Evolutionary conservation across 1,139 yeast genomes (phyloP).

Genomic region (Groenewaldozyma auringiensis): DNA sequence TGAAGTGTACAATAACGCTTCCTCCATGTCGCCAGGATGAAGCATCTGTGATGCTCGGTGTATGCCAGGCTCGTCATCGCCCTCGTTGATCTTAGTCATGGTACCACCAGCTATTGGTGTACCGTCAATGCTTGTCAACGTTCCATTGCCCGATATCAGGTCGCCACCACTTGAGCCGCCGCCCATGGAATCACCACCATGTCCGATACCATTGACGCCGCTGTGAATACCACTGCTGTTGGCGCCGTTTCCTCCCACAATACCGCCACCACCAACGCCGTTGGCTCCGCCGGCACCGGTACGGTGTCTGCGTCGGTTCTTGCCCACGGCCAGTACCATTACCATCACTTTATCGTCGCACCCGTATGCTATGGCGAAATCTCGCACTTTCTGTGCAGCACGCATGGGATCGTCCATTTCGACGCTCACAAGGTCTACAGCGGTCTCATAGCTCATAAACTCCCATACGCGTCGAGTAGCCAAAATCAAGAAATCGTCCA

Average conservation of each 20-base stretch:
- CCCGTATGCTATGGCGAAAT: conserved; percentile 91
- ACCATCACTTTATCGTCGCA: conserved; percentile 78
- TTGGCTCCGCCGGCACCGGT: conserved; percentile 13
- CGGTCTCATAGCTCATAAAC: conserved; percentile 69
- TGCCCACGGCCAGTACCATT: conserved; percentile 62
- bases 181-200: background rate
- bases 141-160: too few relatives aligned
- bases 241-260: background rate
- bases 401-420: conserved; percentile 77
- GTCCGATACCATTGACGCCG: background rate
- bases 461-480: conserved; percentile 88
- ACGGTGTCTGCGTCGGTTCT: conserved; percentile 24
- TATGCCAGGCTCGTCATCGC: conserved; percentile 3
- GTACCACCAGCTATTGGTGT: background rate
- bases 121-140: background rate
- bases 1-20: conserved; percentile 38
- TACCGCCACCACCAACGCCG: conserved; percentile 5
- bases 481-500: conserved; percentile 79
- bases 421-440: conserved; percentile 83
- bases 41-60: conserved; percentile 24
- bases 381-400: conserved; percentile 90
- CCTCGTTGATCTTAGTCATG: conserved; percentile 1
- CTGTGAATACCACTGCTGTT: conserved; percentile 1
- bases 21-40: conserved; percentile 33
- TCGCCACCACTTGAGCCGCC: background rate